Conservation (phyloP, 2,329 filamentous ascomycete genomes). For the Scytalidium lignicola region DNA sequence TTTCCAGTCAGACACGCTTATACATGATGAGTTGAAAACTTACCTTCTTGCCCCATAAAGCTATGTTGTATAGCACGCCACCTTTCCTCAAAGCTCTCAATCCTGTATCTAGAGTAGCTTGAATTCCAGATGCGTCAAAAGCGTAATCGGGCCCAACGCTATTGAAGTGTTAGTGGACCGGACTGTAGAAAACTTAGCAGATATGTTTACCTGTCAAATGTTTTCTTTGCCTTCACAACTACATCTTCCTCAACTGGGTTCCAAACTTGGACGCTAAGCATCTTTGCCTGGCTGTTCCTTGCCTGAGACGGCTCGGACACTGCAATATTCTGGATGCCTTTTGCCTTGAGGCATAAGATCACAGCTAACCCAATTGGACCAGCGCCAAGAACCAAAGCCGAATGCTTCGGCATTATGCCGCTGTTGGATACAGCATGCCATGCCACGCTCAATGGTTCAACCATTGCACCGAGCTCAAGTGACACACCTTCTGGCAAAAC, state of each 20-base stretch:
- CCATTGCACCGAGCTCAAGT: conserved; percentile 46
- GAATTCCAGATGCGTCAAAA: no score
- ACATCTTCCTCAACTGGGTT: conserved; percentile 44
- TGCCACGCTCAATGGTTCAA: conserved; percentile 49
- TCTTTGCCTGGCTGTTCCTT: conserved; percentile 42
- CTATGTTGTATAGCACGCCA: conserved; percentile 59
- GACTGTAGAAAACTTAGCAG: conserved; percentile 58
- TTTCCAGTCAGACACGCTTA: no score
- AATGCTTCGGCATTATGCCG: conserved; percentile 37
- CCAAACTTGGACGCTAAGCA: conserved; percentile 47
- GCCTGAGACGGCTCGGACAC: conserved; percentile 44
- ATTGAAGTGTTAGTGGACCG: conserved; percentile 47
- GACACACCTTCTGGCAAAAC: conserved; percentile 45
- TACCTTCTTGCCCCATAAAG: conserved; percentile 55
- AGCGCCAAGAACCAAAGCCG: conserved; percentile 44
- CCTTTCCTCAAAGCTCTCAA: conserved; percentile 40
- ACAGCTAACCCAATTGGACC: conserved; percentile 49
- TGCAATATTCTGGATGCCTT: conserved; percentile 42
- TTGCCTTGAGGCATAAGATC: conserved; percentile 39
- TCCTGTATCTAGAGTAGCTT: conserved; percentile 21
- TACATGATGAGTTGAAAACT: conserved; percentile 48
- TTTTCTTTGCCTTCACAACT: conserved; percentile 47
- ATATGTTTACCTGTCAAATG: no score
- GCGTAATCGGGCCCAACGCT: conserved; percentile 27
- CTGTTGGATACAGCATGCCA: conserved; percentile 50